Conservation (phyloP, 2,329 filamentous ascomycete species). For the Mollisiaceae sp. region DNA sequence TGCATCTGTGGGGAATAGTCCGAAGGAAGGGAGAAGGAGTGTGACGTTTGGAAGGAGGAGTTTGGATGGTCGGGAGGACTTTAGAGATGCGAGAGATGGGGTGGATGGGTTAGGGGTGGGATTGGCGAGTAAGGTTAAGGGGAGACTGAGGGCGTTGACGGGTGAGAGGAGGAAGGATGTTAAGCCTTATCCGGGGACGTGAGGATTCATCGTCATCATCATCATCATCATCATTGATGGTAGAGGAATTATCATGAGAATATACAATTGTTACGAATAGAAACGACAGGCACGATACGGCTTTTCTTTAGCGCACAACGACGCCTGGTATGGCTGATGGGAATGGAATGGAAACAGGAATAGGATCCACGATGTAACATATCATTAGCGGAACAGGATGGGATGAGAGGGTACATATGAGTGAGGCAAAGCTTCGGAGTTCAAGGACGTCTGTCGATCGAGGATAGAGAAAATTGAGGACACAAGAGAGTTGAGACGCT, state of each 20-base stretch:
- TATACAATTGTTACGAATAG: too few relatives aligned
- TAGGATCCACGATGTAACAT: background rate
- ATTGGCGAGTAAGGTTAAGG: slow-evolving; percentile 31
- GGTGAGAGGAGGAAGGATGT: slow-evolving; percentile 26
- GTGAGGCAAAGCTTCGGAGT: background rate
- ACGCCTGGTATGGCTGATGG: too few relatives aligned
- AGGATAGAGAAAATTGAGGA: background rate
- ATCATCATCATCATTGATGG: too few relatives aligned
- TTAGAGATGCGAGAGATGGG: background rate
- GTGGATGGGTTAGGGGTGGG: background rate
- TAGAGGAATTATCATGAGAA: too few relatives aligned
- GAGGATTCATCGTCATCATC: slow-evolving; percentile 18
- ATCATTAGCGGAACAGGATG: background rate
- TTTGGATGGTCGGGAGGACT: slow-evolving; percentile 25
- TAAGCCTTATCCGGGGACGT: slow-evolving; percentile 33
- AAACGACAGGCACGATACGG: too few relatives aligned
- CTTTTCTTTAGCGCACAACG: too few relatives aligned
- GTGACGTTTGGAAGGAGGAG: slow-evolving; percentile 28
- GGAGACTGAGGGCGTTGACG: slow-evolving; percentile 34
- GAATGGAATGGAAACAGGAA: too few relatives aligned
- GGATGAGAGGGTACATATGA: background rate
- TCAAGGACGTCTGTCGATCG: background rate
- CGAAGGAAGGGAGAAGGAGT: slow-evolving; percentile 28
- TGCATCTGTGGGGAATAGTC: background rate
- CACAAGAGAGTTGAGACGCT: background rate